Base-by-base conservation (phyloP, 495 filamentous ascomycete genomes). In the Baudoinia panamericana region DNA sequence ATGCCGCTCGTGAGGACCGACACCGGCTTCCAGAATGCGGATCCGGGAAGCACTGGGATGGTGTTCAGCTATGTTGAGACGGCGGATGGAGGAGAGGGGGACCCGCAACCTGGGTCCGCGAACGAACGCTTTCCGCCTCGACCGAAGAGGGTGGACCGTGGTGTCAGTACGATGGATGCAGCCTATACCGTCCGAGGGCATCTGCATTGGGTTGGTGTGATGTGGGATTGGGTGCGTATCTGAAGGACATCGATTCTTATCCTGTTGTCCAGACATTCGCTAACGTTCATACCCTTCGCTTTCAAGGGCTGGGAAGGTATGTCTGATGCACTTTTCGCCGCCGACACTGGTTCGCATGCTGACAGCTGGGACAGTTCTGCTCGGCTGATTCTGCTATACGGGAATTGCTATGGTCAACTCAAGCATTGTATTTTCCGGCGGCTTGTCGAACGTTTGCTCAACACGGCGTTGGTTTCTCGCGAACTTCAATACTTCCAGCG, bases 191-290 rank as follows among this genome's bases (percentile, higher is more conserved):
- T 85, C 12, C 66, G 72, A 38, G 80, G 82, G 10, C 61, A 64
- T 25, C 61, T 79, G 46, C 81, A 86, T 57, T 86, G 81, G 81
- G 67, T 79, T 10, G 76, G 78, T 40, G 77, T 86, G 31, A 86
- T 86, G 81, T 72, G 73, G 44, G 80, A 84, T 43, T 82, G 75
- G 74, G n/a, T n/a, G n/a, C n/a, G n/a, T n/a, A n/a, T n/a, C n/a
- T n/a, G n/a, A n/a, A n/a, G n/a, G n/a, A n/a, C n/a, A n/a, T n/a
- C n/a, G n/a, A n/a, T n/a, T n/a, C n/a, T n/a, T n/a, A n/a, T n/a
- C n/a, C n/a, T n/a, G n/a, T n/a, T n/a, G n/a, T n/a, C n/a, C n/a
- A n/a, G n/a, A n/a, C n/a, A n/a, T n/a, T n/a, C n/a, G n/a, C n/a
- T n/a, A n/a, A n/a, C n/a, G n/a, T n/a, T n/a, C n/a, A n/a, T n/a